A percentile compares a stretch with the other conserved stretches of the same genome.
These are phyloP conservation scores for Phytophthora sansomeana DNA, from an alignment of 352 stramenopile genomes.

Conservation along the genomic window DNA sequence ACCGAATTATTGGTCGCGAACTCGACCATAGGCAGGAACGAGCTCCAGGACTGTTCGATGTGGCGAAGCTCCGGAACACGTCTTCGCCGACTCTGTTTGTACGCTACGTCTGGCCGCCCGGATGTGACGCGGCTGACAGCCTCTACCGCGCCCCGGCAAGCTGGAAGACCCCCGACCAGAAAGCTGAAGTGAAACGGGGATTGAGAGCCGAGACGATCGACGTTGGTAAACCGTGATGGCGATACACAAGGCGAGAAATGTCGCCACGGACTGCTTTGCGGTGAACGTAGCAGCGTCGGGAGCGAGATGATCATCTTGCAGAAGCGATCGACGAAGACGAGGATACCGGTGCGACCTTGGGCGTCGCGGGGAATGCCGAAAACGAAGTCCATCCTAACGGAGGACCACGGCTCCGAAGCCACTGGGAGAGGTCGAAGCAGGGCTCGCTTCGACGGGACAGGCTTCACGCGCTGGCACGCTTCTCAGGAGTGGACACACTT, in stretches of 20 bases:
- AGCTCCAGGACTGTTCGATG: conserved; percentile 28
- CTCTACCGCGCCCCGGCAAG: conserved; percentile 13
- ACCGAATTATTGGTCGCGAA: conserved; percentile 28
- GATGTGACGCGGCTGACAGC: conserved; percentile 32
- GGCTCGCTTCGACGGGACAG: not conserved
- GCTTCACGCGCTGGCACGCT: conserved; percentile 34
- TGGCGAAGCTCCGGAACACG: conserved; percentile 32
- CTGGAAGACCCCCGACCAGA: conserved; percentile 27
- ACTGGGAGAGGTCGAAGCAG: conserved; percentile 19
- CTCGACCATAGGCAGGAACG: conserved; percentile 23
- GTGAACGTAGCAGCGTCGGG: conserved; percentile 10
- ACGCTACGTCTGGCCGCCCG: conserved; percentile 39
- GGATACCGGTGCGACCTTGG: conserved; percentile 13
- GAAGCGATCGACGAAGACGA: conserved; percentile 39
- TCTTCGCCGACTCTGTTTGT: conserved; percentile 35
- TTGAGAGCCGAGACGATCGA: conserved; percentile 15
- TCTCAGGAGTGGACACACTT: conserved; percentile 42
- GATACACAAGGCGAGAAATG: conserved; percentile 34
- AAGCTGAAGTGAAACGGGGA: conserved; percentile 11
- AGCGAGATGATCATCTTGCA: conserved; percentile 42
- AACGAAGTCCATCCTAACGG: conserved; percentile 37
- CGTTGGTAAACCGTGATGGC: conserved; percentile 16
- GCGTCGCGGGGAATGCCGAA: conserved; percentile 19
- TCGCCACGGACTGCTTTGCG: conserved; percentile 12
- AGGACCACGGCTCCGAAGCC: conserved; percentile 1